Evolutionary conservation across 169 alveolate species (phyloP).

Genomic region (Plasmodium sp.): DNA sequence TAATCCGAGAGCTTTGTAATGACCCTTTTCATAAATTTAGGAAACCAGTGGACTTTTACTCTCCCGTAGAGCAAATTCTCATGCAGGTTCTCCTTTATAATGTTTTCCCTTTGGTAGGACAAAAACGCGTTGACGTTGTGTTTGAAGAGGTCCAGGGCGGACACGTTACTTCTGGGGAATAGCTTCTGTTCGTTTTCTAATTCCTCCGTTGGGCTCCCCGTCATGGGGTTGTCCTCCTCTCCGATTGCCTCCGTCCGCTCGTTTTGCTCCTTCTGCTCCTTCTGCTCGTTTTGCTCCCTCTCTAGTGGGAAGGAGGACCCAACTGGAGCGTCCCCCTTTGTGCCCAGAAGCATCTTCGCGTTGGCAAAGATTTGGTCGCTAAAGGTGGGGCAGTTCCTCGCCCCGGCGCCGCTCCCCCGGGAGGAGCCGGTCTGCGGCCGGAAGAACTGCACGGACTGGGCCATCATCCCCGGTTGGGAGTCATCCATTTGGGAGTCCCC

Average conservation of each 20-base stretch:
- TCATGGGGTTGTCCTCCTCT: not conserved
- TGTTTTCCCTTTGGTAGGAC: constrained; percentile 48
- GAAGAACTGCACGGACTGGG: constrained; percentile 38
- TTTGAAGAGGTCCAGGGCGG: constrained; percentile 32
- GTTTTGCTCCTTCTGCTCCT: not conserved
- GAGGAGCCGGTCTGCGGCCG: constrained; percentile 15
- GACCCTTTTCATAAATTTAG: constrained; percentile 78
- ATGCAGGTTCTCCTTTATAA: constrained; percentile 43
- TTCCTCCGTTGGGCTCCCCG: not conserved
- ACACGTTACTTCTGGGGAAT: constrained; percentile 31
- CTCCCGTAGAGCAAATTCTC: constrained; percentile 52
- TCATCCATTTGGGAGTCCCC: too few species aligned
- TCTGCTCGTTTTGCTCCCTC: not conserved
- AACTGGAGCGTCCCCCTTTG: not conserved
- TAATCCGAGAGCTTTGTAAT: constrained; percentile 78
- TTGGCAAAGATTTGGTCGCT: constrained; percentile 69
- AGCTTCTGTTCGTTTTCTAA: constrained; percentile 7
- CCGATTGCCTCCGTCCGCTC: not conserved
- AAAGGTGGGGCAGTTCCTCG: constrained; percentile 14
- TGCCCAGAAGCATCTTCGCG: constrained; percentile 9
- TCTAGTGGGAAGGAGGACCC: not conserved
- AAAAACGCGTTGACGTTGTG: constrained; percentile 37
- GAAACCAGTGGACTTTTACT: constrained; percentile 80
- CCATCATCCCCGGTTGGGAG: not conserved
- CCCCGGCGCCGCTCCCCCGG: not conserved